A percentile compares a stretch with the other conserved stretches of the same genome.
Evolutionary conservation across 345 rosid genomes (phyloP).

Genomic region (Iberis pinnata): DNA sequence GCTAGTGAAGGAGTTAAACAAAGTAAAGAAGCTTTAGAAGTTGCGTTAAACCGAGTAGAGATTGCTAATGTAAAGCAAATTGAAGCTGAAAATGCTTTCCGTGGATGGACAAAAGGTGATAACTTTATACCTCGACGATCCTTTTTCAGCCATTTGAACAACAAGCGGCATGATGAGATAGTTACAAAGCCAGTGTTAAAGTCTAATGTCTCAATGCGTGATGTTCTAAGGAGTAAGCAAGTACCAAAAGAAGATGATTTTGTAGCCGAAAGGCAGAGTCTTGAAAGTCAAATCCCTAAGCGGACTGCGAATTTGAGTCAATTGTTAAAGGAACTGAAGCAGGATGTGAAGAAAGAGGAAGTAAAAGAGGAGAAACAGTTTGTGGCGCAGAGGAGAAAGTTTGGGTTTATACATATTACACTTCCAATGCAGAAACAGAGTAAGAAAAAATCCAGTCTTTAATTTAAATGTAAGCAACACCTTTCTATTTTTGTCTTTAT

Average conservation of each 20-base stretch:
- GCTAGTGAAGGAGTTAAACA: slow-evolving; percentile 69
- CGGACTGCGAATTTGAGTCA: slow-evolving; percentile 73
- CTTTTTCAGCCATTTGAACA: slow-evolving; percentile 37
- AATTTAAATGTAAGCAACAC: no score
- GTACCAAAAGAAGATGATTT: slow-evolving; percentile 40
- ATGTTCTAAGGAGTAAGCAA: slow-evolving; percentile 82
- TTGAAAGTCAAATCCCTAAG: slow-evolving; percentile 38
- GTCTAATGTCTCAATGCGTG: slow-evolving; percentile 84
- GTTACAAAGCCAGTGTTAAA: slow-evolving; percentile 48
- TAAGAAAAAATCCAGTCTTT: slow-evolving; percentile 51
- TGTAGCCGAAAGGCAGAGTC: slow-evolving; percentile 25
- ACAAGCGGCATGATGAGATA: slow-evolving; percentile 24
- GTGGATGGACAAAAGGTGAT: slow-evolving; percentile 47
- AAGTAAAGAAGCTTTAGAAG: slow-evolving; percentile 66
- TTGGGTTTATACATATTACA: slow-evolving; percentile 80
- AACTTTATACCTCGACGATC: slow-evolving; percentile 39
- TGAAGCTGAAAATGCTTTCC: slow-evolving; percentile 68
- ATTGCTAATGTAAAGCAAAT: slow-evolving; percentile 65
- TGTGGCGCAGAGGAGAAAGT: slow-evolving; percentile 60
- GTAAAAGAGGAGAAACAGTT: slow-evolving; percentile 43
- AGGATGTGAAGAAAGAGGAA: slow-evolving; percentile 39
- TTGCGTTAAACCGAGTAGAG: slow-evolving; percentile 62
- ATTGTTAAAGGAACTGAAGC: slow-evolving; percentile 76
- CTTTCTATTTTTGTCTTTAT: no score
- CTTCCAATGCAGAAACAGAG: slow-evolving; percentile 64